These are phyloP conservation scores for Pythium scleroteichum DNA, from an alignment of 352 stramenopile species.

Conservation along the genomic window DNA sequence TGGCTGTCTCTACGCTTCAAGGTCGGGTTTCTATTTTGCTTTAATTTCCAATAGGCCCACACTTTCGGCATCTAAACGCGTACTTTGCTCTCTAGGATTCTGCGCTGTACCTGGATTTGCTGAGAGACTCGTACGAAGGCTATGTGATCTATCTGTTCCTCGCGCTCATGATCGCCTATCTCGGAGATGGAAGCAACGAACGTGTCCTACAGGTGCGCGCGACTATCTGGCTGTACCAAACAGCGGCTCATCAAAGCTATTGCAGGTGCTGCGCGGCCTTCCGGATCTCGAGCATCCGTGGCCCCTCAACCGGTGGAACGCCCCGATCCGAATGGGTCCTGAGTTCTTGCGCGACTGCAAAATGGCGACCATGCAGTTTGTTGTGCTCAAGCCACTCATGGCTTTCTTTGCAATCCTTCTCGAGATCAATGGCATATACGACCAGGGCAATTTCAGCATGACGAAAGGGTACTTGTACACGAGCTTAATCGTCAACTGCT, in stretches of 20 bases:
- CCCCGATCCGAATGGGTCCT: constrained; percentile 79
- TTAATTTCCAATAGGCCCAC: too few species aligned
- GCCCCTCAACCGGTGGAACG: constrained; percentile 65
- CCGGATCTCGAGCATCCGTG: constrained; percentile 74
- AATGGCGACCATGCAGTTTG: constrained; percentile 95
- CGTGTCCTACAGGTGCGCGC: constrained; percentile 50
- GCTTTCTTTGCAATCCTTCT: constrained; percentile 88
- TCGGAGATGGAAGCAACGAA: constrained; percentile 92
- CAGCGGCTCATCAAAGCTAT: not conserved
- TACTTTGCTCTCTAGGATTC: constrained; percentile 40
- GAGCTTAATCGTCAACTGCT: constrained; percentile 94
- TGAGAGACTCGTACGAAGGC: constrained; percentile 97
- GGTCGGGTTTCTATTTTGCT: constrained; percentile 25
- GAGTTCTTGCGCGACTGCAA: constrained; percentile 93
- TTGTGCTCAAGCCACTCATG: constrained; percentile 93
- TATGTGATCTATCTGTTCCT: constrained; percentile 99
- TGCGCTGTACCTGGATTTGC: constrained; percentile 91
- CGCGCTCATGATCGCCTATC: constrained; percentile 94
- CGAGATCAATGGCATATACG: constrained; percentile 74
- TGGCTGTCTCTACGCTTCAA: constrained; percentile 98
- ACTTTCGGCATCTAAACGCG: too few species aligned
- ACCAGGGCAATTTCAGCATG: constrained; percentile 85
- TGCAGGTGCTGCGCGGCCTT: constrained; percentile 48
- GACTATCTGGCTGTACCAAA: constrained; percentile 2
- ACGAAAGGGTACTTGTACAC: constrained; percentile 91